These are phyloP conservation scores for Mortierella sp. DNA, from an alignment of 371 early-diverging fungal genomes.

Conservation along the genomic window DNA sequence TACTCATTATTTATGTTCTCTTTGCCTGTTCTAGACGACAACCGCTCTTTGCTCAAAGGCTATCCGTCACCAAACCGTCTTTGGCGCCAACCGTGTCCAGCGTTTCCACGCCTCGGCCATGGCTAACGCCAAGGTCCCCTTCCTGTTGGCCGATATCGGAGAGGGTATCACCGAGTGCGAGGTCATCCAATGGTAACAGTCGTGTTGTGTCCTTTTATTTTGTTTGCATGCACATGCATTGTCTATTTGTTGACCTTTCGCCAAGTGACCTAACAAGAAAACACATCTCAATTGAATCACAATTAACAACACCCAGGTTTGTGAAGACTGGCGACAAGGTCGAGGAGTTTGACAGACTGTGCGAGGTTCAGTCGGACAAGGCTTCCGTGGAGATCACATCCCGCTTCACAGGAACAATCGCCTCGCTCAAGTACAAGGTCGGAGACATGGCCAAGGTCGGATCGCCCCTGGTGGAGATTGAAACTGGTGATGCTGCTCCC, in stretches of 20 bases:
- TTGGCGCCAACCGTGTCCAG: conserved; percentile 37
- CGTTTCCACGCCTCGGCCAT: conserved; percentile 60
- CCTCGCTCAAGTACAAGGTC: conserved; percentile 83
- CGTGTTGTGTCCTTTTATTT: neutral
- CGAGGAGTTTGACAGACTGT: conserved; percentile 95
- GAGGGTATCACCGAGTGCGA: conserved; percentile 99
- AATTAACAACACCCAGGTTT: conserved; percentile 69
- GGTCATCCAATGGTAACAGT: conserved; percentile 92
- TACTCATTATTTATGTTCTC: conserved; percentile 1
- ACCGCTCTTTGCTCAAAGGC: conserved; percentile 42
- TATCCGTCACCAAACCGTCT: conserved; percentile 32
- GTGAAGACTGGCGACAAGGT: conserved; percentile 92
- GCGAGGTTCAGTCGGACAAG: conserved; percentile 98
- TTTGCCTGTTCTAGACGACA: conserved; percentile 16
- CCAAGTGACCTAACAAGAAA: conserved; percentile 2
- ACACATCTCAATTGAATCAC: neutral
- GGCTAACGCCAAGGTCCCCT: conserved; percentile 75
- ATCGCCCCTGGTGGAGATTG: conserved; percentile 93
- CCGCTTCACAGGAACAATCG: conserved; percentile 90
- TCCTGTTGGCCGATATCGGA: conserved; percentile 96
- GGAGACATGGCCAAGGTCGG: conserved; percentile 97
- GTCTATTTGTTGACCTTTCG: neutral
- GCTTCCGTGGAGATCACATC: conserved; percentile 98
- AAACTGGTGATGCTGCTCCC: conserved; percentile 62
- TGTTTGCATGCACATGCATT: neutral